These are phyloP conservation scores for Mycena sanguinolenta DNA, from an alignment of 768 basidiomycete genomes.

Conservation along the genomic window DNA sequence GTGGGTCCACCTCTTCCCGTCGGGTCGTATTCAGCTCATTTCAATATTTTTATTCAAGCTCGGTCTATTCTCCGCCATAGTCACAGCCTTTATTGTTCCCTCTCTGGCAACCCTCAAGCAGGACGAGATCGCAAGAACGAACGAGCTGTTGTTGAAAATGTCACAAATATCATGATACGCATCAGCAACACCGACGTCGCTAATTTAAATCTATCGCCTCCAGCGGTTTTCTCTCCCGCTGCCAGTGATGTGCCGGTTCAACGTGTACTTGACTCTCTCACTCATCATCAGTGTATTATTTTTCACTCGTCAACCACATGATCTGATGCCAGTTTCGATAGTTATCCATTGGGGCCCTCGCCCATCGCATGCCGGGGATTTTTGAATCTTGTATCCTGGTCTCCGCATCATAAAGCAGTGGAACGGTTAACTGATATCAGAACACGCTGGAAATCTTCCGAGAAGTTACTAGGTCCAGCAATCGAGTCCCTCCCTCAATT, in stretches of 20 bases:
- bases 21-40: neutral
- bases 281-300: slow-evolving; percentile 34
- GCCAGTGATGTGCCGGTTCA: slow-evolving; percentile 28
- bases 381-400: slow-evolving; percentile 31
- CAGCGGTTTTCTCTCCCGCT: neutral
- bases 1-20: neutral
- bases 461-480: slow-evolving; percentile 29
- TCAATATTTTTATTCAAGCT: slow-evolving; percentile 14
- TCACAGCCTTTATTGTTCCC: slow-evolving; percentile 37
- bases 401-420: slow-evolving; percentile 20
- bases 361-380: slow-evolving; percentile 36
- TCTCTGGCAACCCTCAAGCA: slow-evolving; percentile 27
- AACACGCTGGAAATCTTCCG: slow-evolving; percentile 32
- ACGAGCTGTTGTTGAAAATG: slow-evolving; percentile 27
- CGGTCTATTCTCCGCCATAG: slow-evolving; percentile 39
- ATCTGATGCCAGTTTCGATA: neutral
- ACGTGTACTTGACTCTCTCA: slow-evolving; percentile 33
- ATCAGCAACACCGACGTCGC: neutral
- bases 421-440: slow-evolving; percentile 35
- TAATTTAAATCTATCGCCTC: neutral
- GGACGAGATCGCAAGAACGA: slow-evolving; percentile 25
- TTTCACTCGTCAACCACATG: neutral
- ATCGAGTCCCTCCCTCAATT: slow-evolving; percentile 34
- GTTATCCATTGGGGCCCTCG: slow-evolving; percentile 35
- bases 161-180: slow-evolving; percentile 17